Evolutionary conservation across 495 filamentous ascomycete genomes (phyloP).

Genomic region (Bombardia bombarda): DNA sequence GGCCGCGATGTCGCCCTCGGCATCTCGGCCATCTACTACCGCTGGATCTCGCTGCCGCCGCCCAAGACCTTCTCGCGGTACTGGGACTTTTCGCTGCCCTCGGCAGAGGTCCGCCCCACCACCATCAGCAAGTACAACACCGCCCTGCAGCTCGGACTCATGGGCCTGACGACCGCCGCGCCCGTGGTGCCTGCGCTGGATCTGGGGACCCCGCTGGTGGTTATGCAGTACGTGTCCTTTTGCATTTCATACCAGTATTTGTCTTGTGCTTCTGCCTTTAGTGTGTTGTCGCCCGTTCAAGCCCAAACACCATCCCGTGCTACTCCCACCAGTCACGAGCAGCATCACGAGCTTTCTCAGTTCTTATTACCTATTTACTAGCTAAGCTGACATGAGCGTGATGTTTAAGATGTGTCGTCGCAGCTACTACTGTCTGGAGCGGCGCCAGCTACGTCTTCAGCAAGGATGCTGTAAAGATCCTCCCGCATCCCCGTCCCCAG

Average conservation of each 20-base stretch:
- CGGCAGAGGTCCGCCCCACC: constrained; percentile 87
- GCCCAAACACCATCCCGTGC: too few species aligned
- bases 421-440: constrained; percentile 75
- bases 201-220: constrained; percentile 48
- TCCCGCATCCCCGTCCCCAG: constrained; percentile 22
- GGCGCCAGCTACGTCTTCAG: constrained; percentile 75
- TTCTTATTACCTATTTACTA: too few species aligned
- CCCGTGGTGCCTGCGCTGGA: constrained; percentile 54
- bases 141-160: constrained; percentile 67
- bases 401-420: constrained; percentile 70
- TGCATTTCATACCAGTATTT: neutral
- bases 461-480: constrained; percentile 73
- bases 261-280: constrained; percentile 7
- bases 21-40: constrained; percentile 87
- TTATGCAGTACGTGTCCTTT: constrained; percentile 58
- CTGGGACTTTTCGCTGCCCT: constrained; percentile 94
- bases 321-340: too few species aligned
- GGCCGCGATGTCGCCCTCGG: constrained; percentile 81
- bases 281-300: too few species aligned
- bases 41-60: constrained; percentile 85
- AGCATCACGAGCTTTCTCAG: too few species aligned
- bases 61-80: constrained; percentile 91
- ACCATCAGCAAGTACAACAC: constrained; percentile 88
- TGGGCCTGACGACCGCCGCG: constrained; percentile 67
- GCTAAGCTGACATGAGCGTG: too few species aligned